A percentile compares a stretch with the other conserved stretches of the same genome.
Conservation (phyloP, 192 early-diverging fungal species). For the Podila epicladia region DNA sequence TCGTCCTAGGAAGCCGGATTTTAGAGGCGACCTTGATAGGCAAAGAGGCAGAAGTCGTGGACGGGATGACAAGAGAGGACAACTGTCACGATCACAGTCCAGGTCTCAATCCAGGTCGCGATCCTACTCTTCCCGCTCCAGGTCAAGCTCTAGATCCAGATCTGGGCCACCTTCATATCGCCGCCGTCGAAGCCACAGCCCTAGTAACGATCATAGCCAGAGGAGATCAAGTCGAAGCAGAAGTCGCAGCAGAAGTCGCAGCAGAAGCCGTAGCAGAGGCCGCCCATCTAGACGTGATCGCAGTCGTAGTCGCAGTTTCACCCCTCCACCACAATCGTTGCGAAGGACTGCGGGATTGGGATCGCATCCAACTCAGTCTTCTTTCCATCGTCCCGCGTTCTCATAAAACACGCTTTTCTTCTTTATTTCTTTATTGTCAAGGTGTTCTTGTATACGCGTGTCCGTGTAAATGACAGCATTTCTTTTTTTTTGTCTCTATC, state of each 20-base stretch:
- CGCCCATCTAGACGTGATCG: background rate
- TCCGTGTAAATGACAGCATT: too few species aligned
- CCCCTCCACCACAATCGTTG: background rate
- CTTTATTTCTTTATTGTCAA: too few species aligned
- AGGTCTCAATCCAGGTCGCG: background rate
- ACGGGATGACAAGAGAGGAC: background rate
- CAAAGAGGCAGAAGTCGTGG: background rate
- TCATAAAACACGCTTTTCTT: background rate
- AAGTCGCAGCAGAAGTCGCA: background rate
- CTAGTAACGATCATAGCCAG: background rate
- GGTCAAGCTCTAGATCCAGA: constrained; percentile 17
- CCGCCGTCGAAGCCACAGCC: background rate
- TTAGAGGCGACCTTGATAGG: background rate
- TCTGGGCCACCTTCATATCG: constrained; percentile 11
- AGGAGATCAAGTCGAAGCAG: background rate
- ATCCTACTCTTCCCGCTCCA: constrained; percentile 2
- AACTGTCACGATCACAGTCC: background rate
- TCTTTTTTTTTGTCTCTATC: too few species aligned
- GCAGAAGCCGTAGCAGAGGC: constrained; percentile 4
- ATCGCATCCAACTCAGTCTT: background rate
- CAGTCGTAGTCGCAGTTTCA: constrained; percentile 3
- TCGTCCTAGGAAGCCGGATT: background rate
- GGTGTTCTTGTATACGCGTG: too few species aligned
- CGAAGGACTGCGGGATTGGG: background rate
- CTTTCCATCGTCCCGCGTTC: background rate